Conservation (phyloP, 2,329 filamentous ascomycete genomes). For the Cladophialophora chaetospira region DNA sequence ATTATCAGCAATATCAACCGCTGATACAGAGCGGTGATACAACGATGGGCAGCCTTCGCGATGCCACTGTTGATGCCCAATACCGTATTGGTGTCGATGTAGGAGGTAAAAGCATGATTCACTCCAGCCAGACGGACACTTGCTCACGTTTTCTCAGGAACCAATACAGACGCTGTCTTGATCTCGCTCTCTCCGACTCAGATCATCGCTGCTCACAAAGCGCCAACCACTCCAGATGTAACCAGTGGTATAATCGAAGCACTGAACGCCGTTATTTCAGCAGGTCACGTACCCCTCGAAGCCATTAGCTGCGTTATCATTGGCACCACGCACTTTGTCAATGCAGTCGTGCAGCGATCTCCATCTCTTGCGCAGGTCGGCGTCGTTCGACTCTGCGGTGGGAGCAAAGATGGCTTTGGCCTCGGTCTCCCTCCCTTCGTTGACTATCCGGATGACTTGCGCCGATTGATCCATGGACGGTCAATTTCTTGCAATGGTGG, state of each 20-base stretch:
- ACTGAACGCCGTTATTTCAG: constrained; percentile 40
- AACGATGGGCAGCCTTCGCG: neutral
- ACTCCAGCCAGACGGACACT: no score
- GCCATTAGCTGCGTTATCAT: constrained; percentile 51
- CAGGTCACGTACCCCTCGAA: constrained; percentile 38
- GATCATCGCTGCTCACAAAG: constrained; percentile 38
- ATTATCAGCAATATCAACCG: neutral
- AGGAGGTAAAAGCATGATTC: neutral
- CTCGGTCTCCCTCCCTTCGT: constrained; percentile 47
- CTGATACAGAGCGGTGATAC: neutral
- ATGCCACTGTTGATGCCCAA: neutral
- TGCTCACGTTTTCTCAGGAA: no score
- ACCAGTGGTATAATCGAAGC: constrained; percentile 46
- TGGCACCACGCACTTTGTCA: constrained; percentile 57
- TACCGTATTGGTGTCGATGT: neutral
- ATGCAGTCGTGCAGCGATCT: constrained; percentile 34
- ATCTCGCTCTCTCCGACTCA: constrained; percentile 16
- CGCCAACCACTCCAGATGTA: constrained; percentile 45
- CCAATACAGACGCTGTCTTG: constrained; percentile 27
- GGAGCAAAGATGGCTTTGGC: constrained; percentile 20
- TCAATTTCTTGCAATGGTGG: constrained; percentile 22
- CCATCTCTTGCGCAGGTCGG: constrained; percentile 18
- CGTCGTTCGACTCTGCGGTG: constrained; percentile 22
- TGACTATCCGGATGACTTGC: constrained; percentile 51
- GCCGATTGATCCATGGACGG: constrained; percentile 6